Evolutionary conservation across 2,329 filamentous ascomycete species (phyloP).

Genomic region (Periglandula ipomoeae): DNA sequence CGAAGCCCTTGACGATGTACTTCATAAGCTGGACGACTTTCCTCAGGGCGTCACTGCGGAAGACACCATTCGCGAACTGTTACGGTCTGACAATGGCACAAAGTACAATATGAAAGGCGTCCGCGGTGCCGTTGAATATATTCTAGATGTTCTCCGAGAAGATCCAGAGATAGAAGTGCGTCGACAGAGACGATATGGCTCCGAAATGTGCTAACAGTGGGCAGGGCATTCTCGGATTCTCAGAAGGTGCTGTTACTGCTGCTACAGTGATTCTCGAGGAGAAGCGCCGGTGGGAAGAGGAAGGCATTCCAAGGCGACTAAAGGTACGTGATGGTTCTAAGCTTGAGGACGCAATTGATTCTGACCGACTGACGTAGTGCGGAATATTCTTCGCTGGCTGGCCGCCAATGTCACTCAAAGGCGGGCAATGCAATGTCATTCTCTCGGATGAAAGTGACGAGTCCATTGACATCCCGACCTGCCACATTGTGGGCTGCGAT

Average conservation of each 20-base stretch:
- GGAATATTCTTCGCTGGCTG: constrained; percentile 43
- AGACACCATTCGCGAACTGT: constrained; percentile 45
- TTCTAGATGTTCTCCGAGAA: constrained; percentile 29
- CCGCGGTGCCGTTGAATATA: constrained; percentile 16
- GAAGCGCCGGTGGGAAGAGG: constrained; percentile 24
- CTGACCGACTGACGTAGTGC: constrained; percentile 24
- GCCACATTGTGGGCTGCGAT: constrained; percentile 43
- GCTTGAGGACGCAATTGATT: neutral
- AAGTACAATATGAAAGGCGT: constrained; percentile 6
- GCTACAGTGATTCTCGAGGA: constrained; percentile 44
- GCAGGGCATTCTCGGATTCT: constrained; percentile 48
- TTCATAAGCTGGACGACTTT: constrained; percentile 45
- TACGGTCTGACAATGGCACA: constrained; percentile 13
- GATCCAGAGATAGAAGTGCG: constrained; percentile 22
- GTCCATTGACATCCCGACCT: constrained; percentile 41
- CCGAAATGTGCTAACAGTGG: neutral
- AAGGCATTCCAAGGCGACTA: constrained; percentile 24
- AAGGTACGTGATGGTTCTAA: constrained; percentile 19
- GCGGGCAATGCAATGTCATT: constrained; percentile 30
- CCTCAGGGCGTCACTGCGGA: constrained; percentile 42
- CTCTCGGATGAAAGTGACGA: constrained; percentile 39
- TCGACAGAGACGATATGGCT: neutral
- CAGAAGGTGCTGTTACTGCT: constrained; percentile 49
- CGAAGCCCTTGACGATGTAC: constrained; percentile 33
- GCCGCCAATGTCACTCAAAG: constrained; percentile 37